These are phyloP conservation scores for Teratosphaeriaceae sp. DNA, from an alignment of 2,329 filamentous ascomycete species.

Conservation along the genomic window DNA sequence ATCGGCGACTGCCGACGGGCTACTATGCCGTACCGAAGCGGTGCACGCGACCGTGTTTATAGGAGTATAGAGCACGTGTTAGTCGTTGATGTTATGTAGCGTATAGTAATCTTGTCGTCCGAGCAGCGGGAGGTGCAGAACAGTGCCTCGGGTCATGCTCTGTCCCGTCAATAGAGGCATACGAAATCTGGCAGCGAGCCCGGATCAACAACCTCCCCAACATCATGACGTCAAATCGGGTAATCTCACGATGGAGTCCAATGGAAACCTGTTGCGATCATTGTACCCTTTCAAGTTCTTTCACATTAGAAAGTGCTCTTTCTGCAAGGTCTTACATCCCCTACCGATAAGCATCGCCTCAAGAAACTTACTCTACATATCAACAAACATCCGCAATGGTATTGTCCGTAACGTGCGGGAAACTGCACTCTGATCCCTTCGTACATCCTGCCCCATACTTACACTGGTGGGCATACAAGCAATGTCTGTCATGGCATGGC, in stretches of 20 bases:
- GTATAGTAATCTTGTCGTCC: too few relatives aligned
- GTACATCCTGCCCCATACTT: not conserved
- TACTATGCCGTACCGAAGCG: not conserved
- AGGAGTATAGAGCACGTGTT: too few relatives aligned
- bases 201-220: not conserved
- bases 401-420: not conserved
- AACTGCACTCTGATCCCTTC: not conserved
- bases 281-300: not conserved
- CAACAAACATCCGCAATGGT: not conserved
- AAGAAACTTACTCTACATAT: not conserved
- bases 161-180: too few relatives aligned
- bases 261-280: not conserved
- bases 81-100: too few relatives aligned
- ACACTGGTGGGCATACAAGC: not conserved
- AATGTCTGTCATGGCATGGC: constrained; percentile 1
- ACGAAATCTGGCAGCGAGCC: too few relatives aligned
- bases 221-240: not conserved
- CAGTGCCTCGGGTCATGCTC: too few relatives aligned
- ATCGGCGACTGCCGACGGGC: not conserved
- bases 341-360: not conserved
- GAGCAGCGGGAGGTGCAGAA: too few relatives aligned
- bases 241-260: not conserved
- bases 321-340: not conserved
- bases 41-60: too few relatives aligned
- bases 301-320: not conserved